A percentile compares a stretch with the other conserved stretches of the same genome.
These are phyloP conservation scores for Lathyrus tuberosus DNA, from an alignment of 306 rosid genomes.

Conservation along the genomic window DNA sequence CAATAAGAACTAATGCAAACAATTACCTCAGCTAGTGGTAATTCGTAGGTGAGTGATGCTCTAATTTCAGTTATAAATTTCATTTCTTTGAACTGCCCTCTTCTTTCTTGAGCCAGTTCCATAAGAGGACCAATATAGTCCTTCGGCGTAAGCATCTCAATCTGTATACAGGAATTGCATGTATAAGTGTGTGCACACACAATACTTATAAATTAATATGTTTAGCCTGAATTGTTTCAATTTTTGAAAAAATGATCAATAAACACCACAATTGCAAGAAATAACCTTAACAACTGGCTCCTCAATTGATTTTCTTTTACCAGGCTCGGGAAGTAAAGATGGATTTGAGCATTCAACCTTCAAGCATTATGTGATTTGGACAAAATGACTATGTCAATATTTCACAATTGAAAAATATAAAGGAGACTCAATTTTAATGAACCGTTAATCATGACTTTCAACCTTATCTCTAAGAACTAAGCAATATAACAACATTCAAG, in stretches of 20 bases:
- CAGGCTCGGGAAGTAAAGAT: conserved; percentile 79
- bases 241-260: conserved; percentile 29
- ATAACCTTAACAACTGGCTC: conserved; percentile 77
- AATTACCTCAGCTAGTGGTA: too few species aligned
- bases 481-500: too few species aligned
- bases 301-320: conserved; percentile 72
- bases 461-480: too few species aligned
- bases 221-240: conserved; percentile 30
- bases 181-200: conserved; percentile 21
- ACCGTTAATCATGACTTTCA: too few species aligned
- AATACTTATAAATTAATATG: conserved; percentile 9
- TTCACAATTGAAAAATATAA: conserved; percentile 24
- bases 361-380: conserved; percentile 38
- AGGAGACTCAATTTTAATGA: too few species aligned
- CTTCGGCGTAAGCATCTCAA: conserved; percentile 91
- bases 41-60: too few species aligned
- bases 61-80: too few species aligned
- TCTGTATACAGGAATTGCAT: conserved; percentile 51
- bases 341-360: conserved; percentile 86
- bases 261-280: conserved; percentile 34
- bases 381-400: conserved; percentile 35
- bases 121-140: conserved; percentile 87
- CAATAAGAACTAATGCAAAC: too few species aligned
- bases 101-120: too few species aligned
- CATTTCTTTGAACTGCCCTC: too few species aligned